Evolutionary conservation across 202 grass and related monocot species (phyloP), one percentile per base, ranked within the genome.

Genomic region (Brachypodium distachyon): DNA sequence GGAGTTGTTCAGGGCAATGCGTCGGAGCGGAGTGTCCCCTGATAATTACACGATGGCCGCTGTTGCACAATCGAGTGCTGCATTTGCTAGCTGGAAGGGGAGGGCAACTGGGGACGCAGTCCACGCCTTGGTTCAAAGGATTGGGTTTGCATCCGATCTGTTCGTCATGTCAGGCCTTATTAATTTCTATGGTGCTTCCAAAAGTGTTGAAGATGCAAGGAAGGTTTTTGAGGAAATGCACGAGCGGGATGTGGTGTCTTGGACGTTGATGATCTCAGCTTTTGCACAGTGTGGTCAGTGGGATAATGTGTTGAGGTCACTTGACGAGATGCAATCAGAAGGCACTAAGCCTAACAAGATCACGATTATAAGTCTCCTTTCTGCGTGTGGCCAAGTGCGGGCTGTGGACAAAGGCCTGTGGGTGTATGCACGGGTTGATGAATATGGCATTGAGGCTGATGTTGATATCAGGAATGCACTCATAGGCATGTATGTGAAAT

Each of bases 251-350:
- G 86, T 97, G 7, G 90, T 97, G 23, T 81, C 90, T 27, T 97
- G 94, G 94, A 97, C 94, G 1, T 93, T 79, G 9, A 86, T 97
- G 84, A 73, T 97, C 19, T 91, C 90, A 63, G 82, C 87, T 23
- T 93, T 79, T 72, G 68, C 85, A 3, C 84, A 84, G 4, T 14
- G 60, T 60, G 41, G 82, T 18, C 61, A 70, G 47, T 89, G 84
- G 86, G 76, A 89, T 67, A 79, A 77, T 59, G 90, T 51, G 9
- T 67, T 78, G 17, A 54, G 36, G 34, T 68, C 90, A 44, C 87
- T 97, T 69, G 38, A 79, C 73, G 67, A 87, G 48, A 93, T 97
- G 90, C 80, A 85, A 59, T 41, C 22, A 10, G 74, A 57, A 16
- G 81, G 78, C 23, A 66, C 83, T 42, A 65, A 50, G 48, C 94